These are phyloP conservation scores for Tolypocladium endophyticum DNA, from an alignment of 2,329 filamentous ascomycete species.

Conservation along the genomic window DNA sequence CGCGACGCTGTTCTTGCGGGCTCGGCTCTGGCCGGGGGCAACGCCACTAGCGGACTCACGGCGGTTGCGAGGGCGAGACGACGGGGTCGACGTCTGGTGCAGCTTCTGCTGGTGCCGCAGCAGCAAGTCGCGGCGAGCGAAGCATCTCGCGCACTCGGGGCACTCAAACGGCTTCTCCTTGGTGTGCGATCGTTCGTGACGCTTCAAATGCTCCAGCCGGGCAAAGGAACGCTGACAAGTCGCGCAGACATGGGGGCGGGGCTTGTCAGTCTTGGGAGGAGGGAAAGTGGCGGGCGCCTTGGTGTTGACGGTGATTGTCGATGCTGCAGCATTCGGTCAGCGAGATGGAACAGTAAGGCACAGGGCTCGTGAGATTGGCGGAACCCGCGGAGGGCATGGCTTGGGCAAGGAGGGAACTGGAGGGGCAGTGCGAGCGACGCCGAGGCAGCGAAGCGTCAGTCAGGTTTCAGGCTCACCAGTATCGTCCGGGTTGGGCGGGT, in stretches of 20 bases:
- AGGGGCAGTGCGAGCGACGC: slow-evolving; percentile 20
- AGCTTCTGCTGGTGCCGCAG: slow-evolving; percentile 97
- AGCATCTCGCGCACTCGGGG: slow-evolving; percentile 86
- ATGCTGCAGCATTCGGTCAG: slow-evolving; percentile 23
- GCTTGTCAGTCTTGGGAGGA: slow-evolving; percentile 93
- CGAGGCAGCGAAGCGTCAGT: slow-evolving; percentile 1
- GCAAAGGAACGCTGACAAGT: slow-evolving; percentile 92
- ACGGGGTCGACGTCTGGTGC: slow-evolving; percentile 83
- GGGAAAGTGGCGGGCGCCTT: slow-evolving; percentile 44
- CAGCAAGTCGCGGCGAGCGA: slow-evolving; percentile 83
- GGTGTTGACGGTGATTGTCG: slow-evolving; percentile 42
- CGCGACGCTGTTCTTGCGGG: slow-evolving; percentile 87
- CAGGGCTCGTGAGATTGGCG: not conserved
- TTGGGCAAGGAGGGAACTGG: slow-evolving; percentile 16
- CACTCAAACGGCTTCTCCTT: slow-evolving; percentile 99
- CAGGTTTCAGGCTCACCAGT: slow-evolving; percentile 25
- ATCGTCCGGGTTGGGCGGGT: slow-evolving; percentile 22
- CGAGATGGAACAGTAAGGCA: slow-evolving; percentile 2
- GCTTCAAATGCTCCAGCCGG: slow-evolving; percentile 89
- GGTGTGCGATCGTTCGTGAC: slow-evolving; percentile 94
- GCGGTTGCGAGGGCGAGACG: slow-evolving; percentile 75
- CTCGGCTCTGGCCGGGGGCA: slow-evolving; percentile 55
- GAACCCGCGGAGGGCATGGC: not conserved
- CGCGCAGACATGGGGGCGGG: slow-evolving; percentile 83
- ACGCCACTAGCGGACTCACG: slow-evolving; percentile 79